Evolutionary conservation across 1,139 yeast species (phyloP).

Genomic region (Saccharomyces hybrid): DNA sequence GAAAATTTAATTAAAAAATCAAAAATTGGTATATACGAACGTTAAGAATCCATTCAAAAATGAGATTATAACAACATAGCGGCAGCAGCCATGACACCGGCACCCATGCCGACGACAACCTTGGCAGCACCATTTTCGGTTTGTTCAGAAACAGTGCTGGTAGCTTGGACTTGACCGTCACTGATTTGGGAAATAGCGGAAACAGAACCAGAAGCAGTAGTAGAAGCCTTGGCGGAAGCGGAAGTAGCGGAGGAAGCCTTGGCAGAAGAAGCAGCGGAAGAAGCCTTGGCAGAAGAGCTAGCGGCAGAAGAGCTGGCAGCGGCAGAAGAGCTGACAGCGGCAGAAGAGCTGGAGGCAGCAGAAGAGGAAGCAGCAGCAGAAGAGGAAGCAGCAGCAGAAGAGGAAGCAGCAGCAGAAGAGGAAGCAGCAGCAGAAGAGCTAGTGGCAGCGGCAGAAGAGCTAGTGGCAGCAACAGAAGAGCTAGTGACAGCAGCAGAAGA

Average conservation of each 20-base stretch:
- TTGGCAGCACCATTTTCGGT: constrained; percentile 2
- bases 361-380: constrained; percentile 17
- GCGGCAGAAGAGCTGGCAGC: constrained; percentile 12
- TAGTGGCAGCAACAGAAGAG: neutral
- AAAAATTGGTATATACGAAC: neutral
- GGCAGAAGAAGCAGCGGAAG: constrained; percentile 14
- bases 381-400: neutral
- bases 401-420: neutral
- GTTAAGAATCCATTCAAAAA: neutral
- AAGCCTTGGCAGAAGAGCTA: constrained; percentile 17
- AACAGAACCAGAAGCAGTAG: neutral
- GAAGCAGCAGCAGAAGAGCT: neutral
- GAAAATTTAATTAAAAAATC: neutral
- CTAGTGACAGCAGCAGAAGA: neutral
- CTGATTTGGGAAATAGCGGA: constrained; percentile 3
- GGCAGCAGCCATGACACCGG: constrained; percentile 3
- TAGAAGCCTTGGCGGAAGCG: neutral
- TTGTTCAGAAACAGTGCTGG: neutral
- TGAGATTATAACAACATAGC: constrained; percentile 1
- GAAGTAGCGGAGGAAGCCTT: neutral
- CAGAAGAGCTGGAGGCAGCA: neutral
- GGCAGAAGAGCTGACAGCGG: neutral
- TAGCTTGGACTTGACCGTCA: constrained; percentile 5
- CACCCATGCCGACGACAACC: constrained; percentile 7
- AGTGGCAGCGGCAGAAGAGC: neutral